Evolutionary conservation across 257 asterid species (phyloP).

Genomic region (Ligustrum vulgare): DNA sequence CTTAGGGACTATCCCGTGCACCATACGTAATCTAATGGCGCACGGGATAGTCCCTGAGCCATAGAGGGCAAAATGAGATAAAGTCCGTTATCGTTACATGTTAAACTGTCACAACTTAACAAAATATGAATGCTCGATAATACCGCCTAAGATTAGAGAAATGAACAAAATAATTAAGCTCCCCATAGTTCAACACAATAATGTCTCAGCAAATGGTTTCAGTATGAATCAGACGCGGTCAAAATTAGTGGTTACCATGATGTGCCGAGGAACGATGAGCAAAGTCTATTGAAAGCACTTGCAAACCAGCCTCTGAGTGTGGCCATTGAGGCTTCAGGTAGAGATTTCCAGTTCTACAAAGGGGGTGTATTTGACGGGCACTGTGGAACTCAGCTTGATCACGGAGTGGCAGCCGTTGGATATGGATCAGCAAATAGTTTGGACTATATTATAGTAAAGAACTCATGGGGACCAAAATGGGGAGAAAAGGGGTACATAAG

Average conservation of each 20-base stretch:
- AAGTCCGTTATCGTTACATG: too few relatives aligned
- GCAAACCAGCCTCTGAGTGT: slow-evolving; percentile 45
- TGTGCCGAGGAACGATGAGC: slow-evolving; percentile 39
- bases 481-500: slow-evolving; percentile 68
- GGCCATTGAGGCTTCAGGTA: slow-evolving; percentile 45
- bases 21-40: too few relatives aligned
- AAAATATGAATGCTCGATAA: not conserved
- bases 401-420: slow-evolving; percentile 60
- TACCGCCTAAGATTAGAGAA: not conserved
- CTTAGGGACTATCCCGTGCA: too few relatives aligned
- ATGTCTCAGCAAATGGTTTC: not conserved
- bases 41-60: too few relatives aligned
- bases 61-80: too few relatives aligned
- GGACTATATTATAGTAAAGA: slow-evolving; percentile 56
- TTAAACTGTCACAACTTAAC: not conserved
- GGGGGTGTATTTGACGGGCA: slow-evolving; percentile 72
- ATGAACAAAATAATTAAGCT: not conserved
- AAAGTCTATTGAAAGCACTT: slow-evolving; percentile 41
- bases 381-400: slow-evolving; percentile 60
- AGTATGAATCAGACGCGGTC: slow-evolving; percentile 37
- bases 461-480: slow-evolving; percentile 74
- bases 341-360: slow-evolving; percentile 42
- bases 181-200: not conserved
- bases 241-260: slow-evolving; percentile 41
- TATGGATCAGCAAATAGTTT: slow-evolving; percentile 49